Evolutionary conservation across 495 filamentous ascomycete species (phyloP), one percentile per base, ranked within the genome.

Genomic region (Massariosphaeria phaeospora): DNA sequence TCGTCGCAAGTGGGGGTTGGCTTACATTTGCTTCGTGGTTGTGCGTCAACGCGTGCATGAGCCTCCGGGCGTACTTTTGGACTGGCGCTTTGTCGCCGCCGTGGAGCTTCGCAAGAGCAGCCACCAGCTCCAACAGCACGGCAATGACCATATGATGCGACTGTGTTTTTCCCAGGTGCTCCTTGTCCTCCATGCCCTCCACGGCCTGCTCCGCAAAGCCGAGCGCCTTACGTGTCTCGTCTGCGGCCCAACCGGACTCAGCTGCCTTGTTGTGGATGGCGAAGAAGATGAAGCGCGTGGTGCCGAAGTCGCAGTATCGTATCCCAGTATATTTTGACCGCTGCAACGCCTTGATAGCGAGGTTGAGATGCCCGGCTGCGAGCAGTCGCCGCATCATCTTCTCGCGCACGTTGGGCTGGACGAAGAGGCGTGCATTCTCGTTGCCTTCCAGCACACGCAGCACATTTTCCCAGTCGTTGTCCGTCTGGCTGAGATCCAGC

Each of bases 81-180:
- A 73, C 72, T 41, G 67, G 70, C 10, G 62, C 67, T 31, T 26
- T 51, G 44, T 74, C 72, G 31, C 61, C 46, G 0, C 63, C 69
- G 34, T 64, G 54, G 42, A 50, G 66, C 34, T 53, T 57, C 15
- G 65, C 70, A 15, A 55, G 30, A 34, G 65, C 55, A 9, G 71
- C 71, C 0, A 64, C 59, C 34, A 74, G 40, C 46, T 70, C 69
- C 5, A 72, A 48, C n/a, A 66, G 62, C 10, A 67, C 24, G 0
- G 63, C 68, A 29, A 74, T 53, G 9, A 70, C 66, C 12, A 62
- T 52, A 3, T 69, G 63, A 45, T 52, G 46, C 13, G 38, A 44
- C 0, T 36, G 17, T 11, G n/a, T 17, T 15, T 35, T 50, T 12
- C 59, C 59, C 25, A 62, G 50, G 50, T 74, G 71, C 33, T 48